Base-by-base conservation (phyloP, 164 flowering plant genomes). In the Chimonanthus salicifolius region DNA sequence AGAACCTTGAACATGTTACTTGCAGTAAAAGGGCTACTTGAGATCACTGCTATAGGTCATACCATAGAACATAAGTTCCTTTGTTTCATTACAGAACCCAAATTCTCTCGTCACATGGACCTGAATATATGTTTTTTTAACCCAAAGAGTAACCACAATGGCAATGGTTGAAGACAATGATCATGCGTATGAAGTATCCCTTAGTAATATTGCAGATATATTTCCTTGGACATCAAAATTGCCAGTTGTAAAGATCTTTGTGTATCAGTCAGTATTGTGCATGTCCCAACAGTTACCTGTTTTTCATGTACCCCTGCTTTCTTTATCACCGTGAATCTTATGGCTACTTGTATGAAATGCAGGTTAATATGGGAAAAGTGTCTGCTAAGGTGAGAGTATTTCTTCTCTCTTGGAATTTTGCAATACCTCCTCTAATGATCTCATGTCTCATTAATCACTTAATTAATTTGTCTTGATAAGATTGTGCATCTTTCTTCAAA, bases 291-390 rank as follows among this genome's bases (percentile, higher is more conserved):
- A 33, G 33, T 33, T 33, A 33, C 33, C 33, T 33, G 33, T 33
- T 33, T 33, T 33, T 33, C 33, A 33, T 33, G 33, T 33, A 33
- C 33, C 33, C 33, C 33, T 33, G 33, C 33, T 33, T 33, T 33
- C 33, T 33, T 33, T 33, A 33, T 33, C 33, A 33, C 33, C 33
- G 0, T 3, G 9, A 54, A 54, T 54, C 60, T 54, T 3, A 10
- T 54, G 16, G 2, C n/a, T 4, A 66, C n/a, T 44, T 68, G 47
- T 68, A 6, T 72, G 47, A 46, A 44, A 49, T 83, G 82, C 90
- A 94, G 98, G 84, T 88, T 4, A 89, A 83, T 81, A 60, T 81
- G 6, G 94, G 98, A 48, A 88, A 90, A 83, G 86, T 94, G 67
- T 82, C 98, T 21, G 85, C 97, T 49, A 84, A 82, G 77, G 94